These are phyloP conservation scores for Pseudogymnoascus sp. DNA, from an alignment of 2,329 filamentous ascomycete species.

Conservation along the genomic window DNA sequence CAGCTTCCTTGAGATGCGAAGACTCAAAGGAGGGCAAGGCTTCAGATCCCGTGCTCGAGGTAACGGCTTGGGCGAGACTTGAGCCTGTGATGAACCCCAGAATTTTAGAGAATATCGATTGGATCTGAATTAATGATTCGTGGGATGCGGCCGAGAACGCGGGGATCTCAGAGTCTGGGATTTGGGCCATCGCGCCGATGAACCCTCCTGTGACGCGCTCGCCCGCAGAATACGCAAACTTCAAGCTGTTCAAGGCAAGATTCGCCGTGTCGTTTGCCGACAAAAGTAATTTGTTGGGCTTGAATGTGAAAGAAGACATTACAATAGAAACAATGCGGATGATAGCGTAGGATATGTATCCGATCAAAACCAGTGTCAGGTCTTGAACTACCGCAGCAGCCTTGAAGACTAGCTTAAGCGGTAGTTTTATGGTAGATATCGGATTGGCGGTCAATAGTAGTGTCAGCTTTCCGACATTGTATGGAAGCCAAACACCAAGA, in stretches of 20 bases:
- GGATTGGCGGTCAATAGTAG: slow-evolving; percentile 76
- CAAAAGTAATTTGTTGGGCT: not conserved
- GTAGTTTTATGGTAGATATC: slow-evolving; percentile 56
- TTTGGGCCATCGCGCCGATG: slow-evolving; percentile 38
- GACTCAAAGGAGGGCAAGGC: not conserved
- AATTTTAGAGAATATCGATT: slow-evolving; percentile 37
- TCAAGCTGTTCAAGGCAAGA: slow-evolving; percentile 14
- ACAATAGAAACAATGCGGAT: not conserved
- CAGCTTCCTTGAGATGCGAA: not conserved
- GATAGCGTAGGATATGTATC: slow-evolving; percentile 37
- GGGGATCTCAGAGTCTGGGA: slow-evolving; percentile 53
- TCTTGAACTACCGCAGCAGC: slow-evolving; percentile 76
- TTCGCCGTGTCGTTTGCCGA: not conserved
- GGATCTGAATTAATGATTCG: slow-evolving; percentile 55
- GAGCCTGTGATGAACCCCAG: slow-evolving; percentile 8
- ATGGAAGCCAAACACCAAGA: slow-evolving; percentile 80
- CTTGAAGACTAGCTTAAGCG: slow-evolving; percentile 64
- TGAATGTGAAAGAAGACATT: not conserved
- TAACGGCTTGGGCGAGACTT: not conserved
- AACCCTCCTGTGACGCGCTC: slow-evolving; percentile 40
- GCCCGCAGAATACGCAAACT: slow-evolving; percentile 22
- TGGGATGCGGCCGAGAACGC: slow-evolving; percentile 72
- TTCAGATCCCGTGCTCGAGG: not conserved
- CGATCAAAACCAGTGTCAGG: slow-evolving; percentile 55
- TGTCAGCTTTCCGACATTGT: slow-evolving; percentile 80